Evolutionary conservation across 2,329 filamentous ascomycete genomes (phyloP), one percentile per base, ranked within the genome.

Genomic region (Arthrobotrys entomopaga): DNA sequence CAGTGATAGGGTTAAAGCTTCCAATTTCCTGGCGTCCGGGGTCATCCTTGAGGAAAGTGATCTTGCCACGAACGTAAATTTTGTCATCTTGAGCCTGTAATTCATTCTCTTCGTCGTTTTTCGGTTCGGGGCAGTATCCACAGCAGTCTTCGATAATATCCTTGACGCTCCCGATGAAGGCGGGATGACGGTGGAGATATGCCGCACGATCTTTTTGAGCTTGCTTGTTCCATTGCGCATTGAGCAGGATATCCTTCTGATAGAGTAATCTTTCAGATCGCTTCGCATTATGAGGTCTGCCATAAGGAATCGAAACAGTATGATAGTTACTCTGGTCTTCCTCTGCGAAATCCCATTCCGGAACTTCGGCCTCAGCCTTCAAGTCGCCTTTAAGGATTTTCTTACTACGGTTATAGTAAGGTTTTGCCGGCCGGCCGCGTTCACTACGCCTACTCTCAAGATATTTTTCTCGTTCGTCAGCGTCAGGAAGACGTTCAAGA

Each of bases 61-160:
- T 84, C 20, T 86, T 84, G 7, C 92, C 92, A 1, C 89, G 91
- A 20, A 96, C 87, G 79, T 91, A 94, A 8, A 49, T 43, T 79
- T 92, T 91, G 66, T 84, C 84, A 78, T 96, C 92, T 77, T 90
- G 88, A 77, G 90, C 86, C 0, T 89, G 87, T 1, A 91, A 81
- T 72, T 92, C 87, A 34, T 88, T 84, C 77, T 96, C 92, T 77
- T 93, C 89, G 0, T 87, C 83, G 0, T 90, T 93, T 3, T 84
- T 80, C 0, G 92, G 87, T 52, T 85, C 81, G 0, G 92, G 92
- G 77, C 92, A 96, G 77, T 83, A 88, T 10, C 91, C 91, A 79
- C 92, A 96, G 80, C 92, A 96, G 79, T 96, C 92, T 29, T 87
- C 83, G 63, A 94, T 86, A 6, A 95, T 86, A 81, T 95, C 90